Conservation (phyloP, 2,329 filamentous ascomycete species). For the Chrysosporium keratinophilum region DNA sequence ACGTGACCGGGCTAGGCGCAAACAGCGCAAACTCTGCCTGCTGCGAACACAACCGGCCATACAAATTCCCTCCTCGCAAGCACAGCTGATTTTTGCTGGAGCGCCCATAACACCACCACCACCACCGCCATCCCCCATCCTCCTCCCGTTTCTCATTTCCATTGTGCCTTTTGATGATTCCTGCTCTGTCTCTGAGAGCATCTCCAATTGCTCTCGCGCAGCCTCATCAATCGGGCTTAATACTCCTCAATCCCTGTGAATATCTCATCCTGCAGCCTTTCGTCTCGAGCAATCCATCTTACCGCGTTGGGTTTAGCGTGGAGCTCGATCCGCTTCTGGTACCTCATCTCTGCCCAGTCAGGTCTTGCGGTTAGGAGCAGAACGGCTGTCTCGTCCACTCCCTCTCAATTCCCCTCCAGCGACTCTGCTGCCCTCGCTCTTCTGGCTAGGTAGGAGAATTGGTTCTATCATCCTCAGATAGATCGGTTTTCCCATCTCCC, state of each 20-base stretch:
- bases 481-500: neutral
- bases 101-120: neutral
- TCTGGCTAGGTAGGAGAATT: neutral
- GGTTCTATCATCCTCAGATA: neutral
- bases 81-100: neutral
- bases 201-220: neutral
- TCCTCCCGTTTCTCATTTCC: neutral
- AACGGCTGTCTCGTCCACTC: constrained; percentile 9
- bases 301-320: constrained; percentile 7
- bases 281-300: constrained; percentile 11
- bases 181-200: neutral
- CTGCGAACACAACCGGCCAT: neutral
- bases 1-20: neutral
- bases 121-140: neutral
- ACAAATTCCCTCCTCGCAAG: neutral
- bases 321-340: constrained; percentile 12
- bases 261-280: constrained; percentile 12
- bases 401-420: constrained; percentile 12
- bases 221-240: constrained; percentile 1
- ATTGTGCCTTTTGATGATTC: neutral
- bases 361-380: neutral
- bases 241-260: constrained; percentile 6
- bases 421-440: neutral
- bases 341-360: constrained; percentile 11
- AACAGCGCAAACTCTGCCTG: neutral